Evolutionary conservation across 2,329 filamentous ascomycete species (phyloP).

Genomic region (Neofusicoccum kwambonambiense): DNA sequence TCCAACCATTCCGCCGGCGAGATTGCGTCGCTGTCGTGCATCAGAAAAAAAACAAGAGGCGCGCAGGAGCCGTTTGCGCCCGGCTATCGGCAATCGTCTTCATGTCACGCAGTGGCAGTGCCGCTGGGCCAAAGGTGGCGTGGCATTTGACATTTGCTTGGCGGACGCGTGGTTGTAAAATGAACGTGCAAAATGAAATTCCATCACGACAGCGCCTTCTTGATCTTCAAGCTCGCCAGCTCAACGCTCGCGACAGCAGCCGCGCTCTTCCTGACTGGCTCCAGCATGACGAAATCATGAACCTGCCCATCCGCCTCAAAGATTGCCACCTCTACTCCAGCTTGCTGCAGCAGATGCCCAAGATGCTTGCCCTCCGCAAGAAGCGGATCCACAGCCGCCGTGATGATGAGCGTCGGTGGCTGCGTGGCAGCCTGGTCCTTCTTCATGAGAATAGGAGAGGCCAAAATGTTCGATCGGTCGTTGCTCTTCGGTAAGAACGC

Average conservation of each 20-base stretch:
- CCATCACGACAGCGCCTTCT: background rate
- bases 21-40: background rate
- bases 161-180: background rate
- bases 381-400: background rate
- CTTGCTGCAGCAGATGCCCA: slow-evolving; percentile 4
- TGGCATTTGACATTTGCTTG: background rate
- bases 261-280: slow-evolving; percentile 5
- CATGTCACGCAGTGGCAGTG: background rate
- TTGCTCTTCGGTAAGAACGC: slow-evolving; percentile 2
- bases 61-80: background rate
- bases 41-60: background rate
- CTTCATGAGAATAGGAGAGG: background rate
- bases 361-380: background rate
- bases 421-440: slow-evolving; percentile 4
- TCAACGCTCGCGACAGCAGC: background rate
- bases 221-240: background rate
- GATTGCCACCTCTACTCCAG: slow-evolving; percentile 4
- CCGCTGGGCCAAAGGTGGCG: background rate
- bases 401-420: slow-evolving; percentile 8
- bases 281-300: slow-evolving; percentile 10
- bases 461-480: background rate
- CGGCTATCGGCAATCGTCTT: background rate
- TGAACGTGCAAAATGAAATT: background rate
- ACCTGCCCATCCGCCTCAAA: slow-evolving; percentile 4
- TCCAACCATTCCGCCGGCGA: background rate